phyloP scores from a whole-genome alignment of 306 rosid species.

The Acmispon strigosus region DNA sequence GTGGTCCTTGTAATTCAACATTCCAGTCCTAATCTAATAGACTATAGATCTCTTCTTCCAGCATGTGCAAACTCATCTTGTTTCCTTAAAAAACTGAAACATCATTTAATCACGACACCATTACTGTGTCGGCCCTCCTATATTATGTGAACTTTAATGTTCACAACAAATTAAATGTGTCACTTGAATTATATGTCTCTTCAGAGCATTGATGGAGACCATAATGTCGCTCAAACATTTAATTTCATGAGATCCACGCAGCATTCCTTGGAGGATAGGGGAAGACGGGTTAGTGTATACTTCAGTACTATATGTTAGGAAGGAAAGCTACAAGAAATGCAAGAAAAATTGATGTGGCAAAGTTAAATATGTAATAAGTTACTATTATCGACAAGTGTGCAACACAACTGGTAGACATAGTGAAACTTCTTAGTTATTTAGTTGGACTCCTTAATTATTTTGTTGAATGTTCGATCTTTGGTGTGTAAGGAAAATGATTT shows the following conservation, averaged over 20 bases:
- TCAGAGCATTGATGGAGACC: background rate
- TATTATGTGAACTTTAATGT: conserved; percentile 1
- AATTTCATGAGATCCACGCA: background rate
- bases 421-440: too few species aligned
- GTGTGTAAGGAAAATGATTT: too few species aligned
- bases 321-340: too few species aligned
- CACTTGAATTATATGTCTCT: background rate
- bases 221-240: background rate
- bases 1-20: conserved; percentile 29
- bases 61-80: conserved; percentile 22
- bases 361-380: too few species aligned
- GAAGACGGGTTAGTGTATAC: background rate
- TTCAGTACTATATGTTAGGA: too few species aligned
- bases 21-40: background rate
- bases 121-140: background rate
- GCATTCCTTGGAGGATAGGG: background rate
- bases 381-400: too few species aligned
- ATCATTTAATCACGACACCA: conserved; percentile 5
- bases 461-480: too few species aligned
- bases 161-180: background rate
- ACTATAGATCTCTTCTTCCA: background rate
- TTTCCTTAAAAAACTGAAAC: conserved; percentile 31
- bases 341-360: too few species aligned
- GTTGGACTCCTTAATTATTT: too few species aligned
- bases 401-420: too few species aligned